These are phyloP conservation scores for Pyrus pyrifolia DNA, from an alignment of 306 rosid genomes.

Conservation along the genomic window DNA sequence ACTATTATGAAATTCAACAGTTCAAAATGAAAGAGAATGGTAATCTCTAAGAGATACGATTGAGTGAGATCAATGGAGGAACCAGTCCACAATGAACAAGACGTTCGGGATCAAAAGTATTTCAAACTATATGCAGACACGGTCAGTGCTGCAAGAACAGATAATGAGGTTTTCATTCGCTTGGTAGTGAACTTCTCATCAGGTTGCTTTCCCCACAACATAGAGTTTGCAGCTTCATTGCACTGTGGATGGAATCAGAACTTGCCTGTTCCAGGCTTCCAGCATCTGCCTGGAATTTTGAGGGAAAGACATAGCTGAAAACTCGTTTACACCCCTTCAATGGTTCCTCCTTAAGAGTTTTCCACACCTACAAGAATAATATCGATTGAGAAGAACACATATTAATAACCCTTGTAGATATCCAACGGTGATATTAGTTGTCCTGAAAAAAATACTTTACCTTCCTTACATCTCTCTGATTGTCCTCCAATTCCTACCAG, in stretches of 20 bases:
- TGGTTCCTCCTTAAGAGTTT: conserved; percentile 34
- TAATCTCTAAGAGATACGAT: no score
- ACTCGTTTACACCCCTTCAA: conserved; percentile 56
- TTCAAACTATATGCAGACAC: no score
- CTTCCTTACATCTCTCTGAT: conserved; percentile 78
- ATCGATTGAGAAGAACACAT: neutral
- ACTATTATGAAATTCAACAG: no score
- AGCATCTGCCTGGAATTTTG: conserved; percentile 29
- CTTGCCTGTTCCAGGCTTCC: conserved; percentile 23
- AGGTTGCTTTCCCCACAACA: conserved; percentile 70
- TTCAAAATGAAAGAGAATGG: no score
- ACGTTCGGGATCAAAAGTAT: no score
- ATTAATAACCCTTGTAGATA: neutral
- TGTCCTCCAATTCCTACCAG: conserved; percentile 51
- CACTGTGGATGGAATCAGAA: conserved; percentile 73
- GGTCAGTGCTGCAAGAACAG: neutral
- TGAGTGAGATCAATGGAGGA: no score
- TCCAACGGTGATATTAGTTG: neutral
- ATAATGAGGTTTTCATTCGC: neutral
- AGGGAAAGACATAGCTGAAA: conserved; percentile 55
- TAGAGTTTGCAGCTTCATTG: conserved; percentile 70
- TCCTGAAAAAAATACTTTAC: conserved; percentile 20
- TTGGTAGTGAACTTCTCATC: conserved; percentile 46
- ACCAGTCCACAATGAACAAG: no score
- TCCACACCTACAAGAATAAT: conserved; percentile 45